These are phyloP conservation scores for Nicotiana obtusifolia DNA, from an alignment of 257 asterid genomes.

Conservation along the genomic window DNA sequence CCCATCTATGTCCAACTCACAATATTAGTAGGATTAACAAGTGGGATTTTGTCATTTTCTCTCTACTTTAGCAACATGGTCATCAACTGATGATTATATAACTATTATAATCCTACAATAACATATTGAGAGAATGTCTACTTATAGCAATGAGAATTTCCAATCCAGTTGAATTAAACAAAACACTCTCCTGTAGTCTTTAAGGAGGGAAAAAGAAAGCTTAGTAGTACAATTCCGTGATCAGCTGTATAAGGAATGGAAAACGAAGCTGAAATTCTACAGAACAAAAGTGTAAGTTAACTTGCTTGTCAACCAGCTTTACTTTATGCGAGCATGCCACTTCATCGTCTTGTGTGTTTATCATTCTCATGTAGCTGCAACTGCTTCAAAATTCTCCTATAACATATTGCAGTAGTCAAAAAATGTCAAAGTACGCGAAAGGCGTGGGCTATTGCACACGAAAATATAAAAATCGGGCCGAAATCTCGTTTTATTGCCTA, in stretches of 20 bases:
- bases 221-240: background rate
- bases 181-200: background rate
- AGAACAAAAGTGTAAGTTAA: background rate
- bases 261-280: background rate
- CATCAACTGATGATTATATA: background rate
- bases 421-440: too few species aligned
- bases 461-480: too few species aligned
- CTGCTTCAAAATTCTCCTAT: background rate
- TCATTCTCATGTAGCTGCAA: background rate
- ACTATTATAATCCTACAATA: background rate
- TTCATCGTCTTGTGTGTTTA: background rate
- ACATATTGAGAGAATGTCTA: background rate
- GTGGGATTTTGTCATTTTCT: conserved; percentile 7
- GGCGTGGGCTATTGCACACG: too few species aligned
- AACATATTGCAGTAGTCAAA: background rate
- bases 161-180: background rate
- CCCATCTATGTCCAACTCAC: conserved; percentile 3
- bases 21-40: conserved; percentile 8
- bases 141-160: background rate
- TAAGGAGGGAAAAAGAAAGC: background rate
- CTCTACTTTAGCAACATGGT: background rate
- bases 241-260: background rate
- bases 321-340: background rate
- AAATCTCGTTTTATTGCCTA: too few species aligned
- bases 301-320: background rate